Percentiles rank a stretch among this genome's conserved stretches.
These are phyloP conservation scores for Globisporangium recalcitrans DNA, from an alignment of 352 stramenopile species.

Conservation along the genomic window DNA sequence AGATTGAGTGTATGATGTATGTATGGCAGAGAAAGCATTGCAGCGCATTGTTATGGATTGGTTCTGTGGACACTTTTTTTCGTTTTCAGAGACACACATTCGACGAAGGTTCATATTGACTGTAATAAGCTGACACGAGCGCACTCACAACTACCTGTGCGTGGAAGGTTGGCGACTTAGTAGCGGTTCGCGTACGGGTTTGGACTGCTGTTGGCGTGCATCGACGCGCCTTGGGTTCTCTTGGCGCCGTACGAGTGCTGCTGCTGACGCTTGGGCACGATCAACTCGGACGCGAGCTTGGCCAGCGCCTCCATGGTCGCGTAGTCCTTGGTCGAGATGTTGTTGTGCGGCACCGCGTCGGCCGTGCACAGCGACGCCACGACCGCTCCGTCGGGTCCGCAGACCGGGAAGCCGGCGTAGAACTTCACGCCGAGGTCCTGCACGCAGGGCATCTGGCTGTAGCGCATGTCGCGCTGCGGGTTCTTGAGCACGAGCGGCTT, in stretches of 20 bases:
- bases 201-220: background rate
- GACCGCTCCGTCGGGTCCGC: constrained; percentile 37
- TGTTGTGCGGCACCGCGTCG: constrained; percentile 39
- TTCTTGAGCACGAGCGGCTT: constrained; percentile 60
- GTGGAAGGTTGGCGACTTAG: too few species aligned
- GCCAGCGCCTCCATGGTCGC: constrained; percentile 62
- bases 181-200: constrained; percentile 3
- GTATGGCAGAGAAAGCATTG: background rate
- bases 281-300: constrained; percentile 45
- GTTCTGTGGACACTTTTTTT: background rate
- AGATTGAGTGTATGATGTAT: background rate
- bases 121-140: too few species aligned
- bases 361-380: constrained; percentile 41
- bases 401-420: constrained; percentile 59
- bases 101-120: background rate
- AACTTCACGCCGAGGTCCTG: constrained; percentile 48
- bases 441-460: constrained; percentile 44
- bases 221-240: background rate
- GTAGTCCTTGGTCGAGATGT: constrained; percentile 67
- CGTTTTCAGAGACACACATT: background rate
- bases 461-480: constrained; percentile 58
- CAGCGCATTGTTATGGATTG: too few species aligned
- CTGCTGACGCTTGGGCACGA: constrained; percentile 11
- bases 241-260: background rate
- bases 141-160: too few species aligned